Percentiles rank a stretch among this genome's conserved stretches.
These are phyloP conservation scores for Melanomma pulvis-pyrius DNA, from an alignment of 495 filamentous ascomycete species.

Conservation along the genomic window DNA sequence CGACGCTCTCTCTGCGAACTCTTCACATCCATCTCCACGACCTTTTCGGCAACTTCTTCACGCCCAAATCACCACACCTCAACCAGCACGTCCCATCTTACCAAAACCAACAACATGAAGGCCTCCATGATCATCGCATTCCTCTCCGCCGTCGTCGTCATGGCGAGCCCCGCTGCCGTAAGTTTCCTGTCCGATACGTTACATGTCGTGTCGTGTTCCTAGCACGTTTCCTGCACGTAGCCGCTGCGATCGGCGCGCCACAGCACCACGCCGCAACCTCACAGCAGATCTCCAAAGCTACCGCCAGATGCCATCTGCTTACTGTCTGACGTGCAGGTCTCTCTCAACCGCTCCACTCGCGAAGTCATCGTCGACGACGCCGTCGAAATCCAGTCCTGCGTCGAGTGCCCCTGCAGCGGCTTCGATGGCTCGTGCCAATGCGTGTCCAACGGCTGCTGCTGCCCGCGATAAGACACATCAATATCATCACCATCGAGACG, in stretches of 20 bases:
- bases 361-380: conserved; percentile 10
- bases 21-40: no score
- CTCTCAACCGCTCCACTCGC: conserved; percentile 15
- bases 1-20: no score
- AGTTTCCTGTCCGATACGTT: conserved; percentile 1
- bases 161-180: conserved; percentile 25
- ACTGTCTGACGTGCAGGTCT: conserved; percentile 1
- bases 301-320: background rate
- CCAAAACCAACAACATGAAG: conserved; percentile 23
- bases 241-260: conserved; percentile 1
- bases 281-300: background rate
- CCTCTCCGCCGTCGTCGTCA: conserved; percentile 17
- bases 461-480: background rate
- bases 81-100: background rate
- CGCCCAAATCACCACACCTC: background rate
- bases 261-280: background rate
- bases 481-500: background rate
- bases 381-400: background rate
- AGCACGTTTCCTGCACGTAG: conserved; percentile 5
- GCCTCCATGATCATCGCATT: conserved; percentile 17
- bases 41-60: background rate
- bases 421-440: conserved; percentile 3
- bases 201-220: background rate
- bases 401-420: conserved; percentile 28
- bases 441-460: conserved; percentile 30